phyloP scores from a whole-genome alignment of 371 early-diverging fungal species.

The Polyrhizophydium stewartii region DNA sequence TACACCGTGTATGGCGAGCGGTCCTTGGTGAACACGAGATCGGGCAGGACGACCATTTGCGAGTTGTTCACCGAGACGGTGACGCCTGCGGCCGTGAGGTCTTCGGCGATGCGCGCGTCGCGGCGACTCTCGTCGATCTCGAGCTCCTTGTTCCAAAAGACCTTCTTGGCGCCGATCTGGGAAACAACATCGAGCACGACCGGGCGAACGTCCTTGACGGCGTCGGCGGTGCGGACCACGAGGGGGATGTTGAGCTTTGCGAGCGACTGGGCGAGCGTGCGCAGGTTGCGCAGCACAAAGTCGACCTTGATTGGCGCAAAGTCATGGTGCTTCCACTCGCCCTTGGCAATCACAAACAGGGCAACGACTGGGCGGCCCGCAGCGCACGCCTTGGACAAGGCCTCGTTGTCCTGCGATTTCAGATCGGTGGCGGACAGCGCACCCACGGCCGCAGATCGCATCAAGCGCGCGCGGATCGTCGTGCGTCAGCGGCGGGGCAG shows the following conservation, averaged over 20 bases:
- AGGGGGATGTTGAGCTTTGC: constrained; percentile 46
- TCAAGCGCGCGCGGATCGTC: too few species aligned
- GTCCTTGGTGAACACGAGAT: constrained; percentile 31
- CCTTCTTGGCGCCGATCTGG: constrained; percentile 11
- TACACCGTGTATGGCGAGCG: constrained; percentile 30
- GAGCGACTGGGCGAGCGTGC: constrained; percentile 27
- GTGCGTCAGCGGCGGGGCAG: too few species aligned
- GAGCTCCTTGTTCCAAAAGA: constrained; percentile 46
- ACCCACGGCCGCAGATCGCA: too few species aligned
- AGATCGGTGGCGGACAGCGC: too few species aligned
- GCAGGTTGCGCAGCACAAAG: constrained; percentile 47
- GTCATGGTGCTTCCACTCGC: constrained; percentile 53
- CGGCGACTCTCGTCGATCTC: constrained; percentile 39
- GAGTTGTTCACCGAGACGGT: constrained; percentile 36
- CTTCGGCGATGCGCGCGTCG: constrained; percentile 23
- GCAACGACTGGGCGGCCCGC: constrained; percentile 25
- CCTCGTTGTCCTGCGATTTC: constrained; percentile 25
- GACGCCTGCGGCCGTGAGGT: constrained; percentile 10
- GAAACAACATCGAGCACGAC: constrained; percentile 16
- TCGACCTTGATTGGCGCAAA: constrained; percentile 50
- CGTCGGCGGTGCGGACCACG: constrained; percentile 26
- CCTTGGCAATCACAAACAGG: constrained; percentile 48
- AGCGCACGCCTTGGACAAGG: constrained; percentile 16
- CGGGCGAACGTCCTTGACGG: constrained; percentile 17
- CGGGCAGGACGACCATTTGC: constrained; percentile 53